Conservation (phyloP, 345 rosid species). For the Ceriops decandra region DNA sequence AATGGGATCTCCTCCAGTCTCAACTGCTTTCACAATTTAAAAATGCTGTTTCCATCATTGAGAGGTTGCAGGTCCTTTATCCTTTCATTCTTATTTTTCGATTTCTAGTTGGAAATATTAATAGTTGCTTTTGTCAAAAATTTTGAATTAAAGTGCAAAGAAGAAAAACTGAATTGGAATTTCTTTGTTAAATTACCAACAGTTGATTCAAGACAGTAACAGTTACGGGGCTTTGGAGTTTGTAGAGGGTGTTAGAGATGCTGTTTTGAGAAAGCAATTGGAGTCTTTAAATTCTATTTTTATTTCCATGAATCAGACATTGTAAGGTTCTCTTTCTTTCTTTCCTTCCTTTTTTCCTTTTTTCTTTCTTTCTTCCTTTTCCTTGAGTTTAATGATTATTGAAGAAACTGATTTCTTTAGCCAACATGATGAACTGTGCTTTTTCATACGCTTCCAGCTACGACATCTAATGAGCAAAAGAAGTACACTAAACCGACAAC, state of each 20-base stretch:
- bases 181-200: neutral
- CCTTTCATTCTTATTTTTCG: neutral
- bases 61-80: slow-evolving; percentile 48
- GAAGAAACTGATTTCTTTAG: neutral
- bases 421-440: neutral
- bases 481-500: too few relatives aligned
- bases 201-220: slow-evolving; percentile 51
- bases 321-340: slow-evolving; percentile 37
- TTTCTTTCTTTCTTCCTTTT: neutral
- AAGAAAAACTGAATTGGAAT: neutral
- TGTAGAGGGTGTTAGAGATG: slow-evolving; percentile 51
- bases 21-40: slow-evolving; percentile 52
- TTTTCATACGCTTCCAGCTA: neutral
- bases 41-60: slow-evolving; percentile 65
- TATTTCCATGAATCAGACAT: slow-evolving; percentile 49
- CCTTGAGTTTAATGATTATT: neutral
- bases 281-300: slow-evolving; percentile 54
- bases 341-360: neutral
- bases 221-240: slow-evolving; percentile 51
- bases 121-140: neutral
- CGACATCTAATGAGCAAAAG: too few relatives aligned
- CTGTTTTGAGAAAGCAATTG: slow-evolving; percentile 62
- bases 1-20: slow-evolving; percentile 68
- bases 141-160: neutral
- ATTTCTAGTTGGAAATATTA: neutral